These are phyloP conservation scores for Orobanche coerulescens DNA, from an alignment of 257 asterid species.

Conservation along the genomic window DNA sequence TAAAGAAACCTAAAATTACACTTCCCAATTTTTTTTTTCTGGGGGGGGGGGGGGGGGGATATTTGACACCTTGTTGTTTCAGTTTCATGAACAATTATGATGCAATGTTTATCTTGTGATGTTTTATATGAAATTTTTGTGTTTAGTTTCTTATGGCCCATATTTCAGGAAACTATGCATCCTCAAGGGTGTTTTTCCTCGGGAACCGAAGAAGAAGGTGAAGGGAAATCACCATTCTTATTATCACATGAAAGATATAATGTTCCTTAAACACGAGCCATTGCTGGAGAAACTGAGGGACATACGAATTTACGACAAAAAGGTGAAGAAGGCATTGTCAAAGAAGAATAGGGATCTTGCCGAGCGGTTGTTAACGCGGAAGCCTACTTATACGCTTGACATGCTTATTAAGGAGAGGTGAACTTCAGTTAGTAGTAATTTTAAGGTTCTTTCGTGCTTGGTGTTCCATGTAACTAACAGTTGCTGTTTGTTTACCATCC, in stretches of 20 bases:
- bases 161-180: conserved; percentile 44
- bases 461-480: not conserved
- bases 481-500: not conserved
- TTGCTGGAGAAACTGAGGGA: conserved; percentile 76
- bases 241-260: conserved; percentile 78
- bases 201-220: conserved; percentile 97
- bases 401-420: conserved; percentile 82
- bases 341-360: conserved; percentile 83
- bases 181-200: conserved; percentile 85
- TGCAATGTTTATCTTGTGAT: not conserved
- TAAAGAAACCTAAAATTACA: too few species aligned
- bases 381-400: conserved; percentile 76
- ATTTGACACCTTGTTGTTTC: not conserved
- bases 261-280: conserved; percentile 86
- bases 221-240: conserved; percentile 95
- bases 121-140: not conserved
- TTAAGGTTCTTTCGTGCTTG: not conserved
- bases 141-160: not conserved
- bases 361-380: conserved; percentile 64
- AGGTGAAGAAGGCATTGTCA: conserved; percentile 72
- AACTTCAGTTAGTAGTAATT: not conserved
- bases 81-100: not conserved
- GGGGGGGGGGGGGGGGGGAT: too few species aligned
- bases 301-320: conserved; percentile 59
- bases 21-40: too few species aligned